A percentile compares a stretch with the other conserved stretches of the same genome.
These are phyloP conservation scores for Fusarium sp. DNA, from an alignment of 2,329 filamentous ascomycete species.

Conservation along the genomic window DNA sequence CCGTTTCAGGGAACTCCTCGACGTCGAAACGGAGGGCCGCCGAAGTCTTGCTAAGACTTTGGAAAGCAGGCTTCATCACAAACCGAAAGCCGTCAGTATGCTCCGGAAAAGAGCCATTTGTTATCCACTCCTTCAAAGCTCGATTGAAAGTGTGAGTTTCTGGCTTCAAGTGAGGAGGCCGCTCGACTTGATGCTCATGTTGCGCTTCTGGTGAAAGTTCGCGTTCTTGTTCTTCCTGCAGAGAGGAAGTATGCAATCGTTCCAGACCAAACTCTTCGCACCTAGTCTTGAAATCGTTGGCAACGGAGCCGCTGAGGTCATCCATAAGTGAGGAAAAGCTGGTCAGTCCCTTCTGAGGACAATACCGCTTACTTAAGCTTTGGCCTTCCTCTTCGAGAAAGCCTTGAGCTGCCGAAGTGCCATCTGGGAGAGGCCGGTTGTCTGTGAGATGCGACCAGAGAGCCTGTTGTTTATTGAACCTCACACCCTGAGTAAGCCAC, in stretches of 20 bases:
- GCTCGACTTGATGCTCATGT: conserved; percentile 67
- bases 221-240: conserved; percentile 77
- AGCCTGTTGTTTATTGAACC: conserved; percentile 58
- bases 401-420: conserved; percentile 44
- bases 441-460: conserved; percentile 48
- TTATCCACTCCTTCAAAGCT: conserved; percentile 50
- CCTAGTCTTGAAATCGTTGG: neutral
- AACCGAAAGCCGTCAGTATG: neutral
- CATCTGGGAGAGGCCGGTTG: fast-evolving
- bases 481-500: conserved; percentile 71
- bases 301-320: neutral
- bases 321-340: neutral
- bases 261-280: conserved; percentile 29
- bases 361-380: conserved; percentile 65
- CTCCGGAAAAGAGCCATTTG: conserved; percentile 1
- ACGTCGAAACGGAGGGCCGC: conserved; percentile 34
- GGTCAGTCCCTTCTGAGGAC: conserved; percentile 44
- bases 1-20: conserved; percentile 11
- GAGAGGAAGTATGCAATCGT: conserved; percentile 25
- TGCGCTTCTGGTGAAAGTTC: conserved; percentile 75
- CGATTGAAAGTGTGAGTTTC: conserved; percentile 57
- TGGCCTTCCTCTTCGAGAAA: conserved; percentile 69
- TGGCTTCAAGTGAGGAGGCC: conserved; percentile 54
- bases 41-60: conserved; percentile 20
- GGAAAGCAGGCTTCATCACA: conserved; percentile 34